Base-by-base conservation (phyloP, 148 eudicot species). In the Vaccinium darrowii region DNA sequence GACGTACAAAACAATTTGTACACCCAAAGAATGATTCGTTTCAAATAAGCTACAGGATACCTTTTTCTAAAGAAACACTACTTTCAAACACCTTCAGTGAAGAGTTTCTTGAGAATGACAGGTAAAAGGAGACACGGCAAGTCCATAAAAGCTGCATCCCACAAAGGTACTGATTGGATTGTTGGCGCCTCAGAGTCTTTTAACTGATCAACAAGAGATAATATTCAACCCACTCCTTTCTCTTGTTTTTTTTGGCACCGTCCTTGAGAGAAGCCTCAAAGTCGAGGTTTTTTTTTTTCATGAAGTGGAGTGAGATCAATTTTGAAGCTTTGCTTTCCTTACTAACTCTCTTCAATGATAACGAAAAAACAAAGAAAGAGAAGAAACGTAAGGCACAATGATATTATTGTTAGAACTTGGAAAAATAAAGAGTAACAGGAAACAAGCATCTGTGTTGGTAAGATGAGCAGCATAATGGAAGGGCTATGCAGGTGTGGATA, bases 251-350 rank as follows among this genome's bases (percentile, higher is more conserved):
- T 21, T 62, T 62, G 4, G 52, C 49, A 15, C 30, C 62, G 76
- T 27, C 18, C 50, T 27, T 43, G 69, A 47, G 14, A 27, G 78
- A 54, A 7, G 60, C 49, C 43, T 53, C 74, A 12, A 27, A 69
- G 43, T 69, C 74, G 4, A 10, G 73, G 85, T 93, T 75, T 90
- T 85, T 86, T 87, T 94, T 75, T 88, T 84, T 87, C 92, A 51
- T 89, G 90, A 84, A 90, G 90, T 57, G 98, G 96, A 76, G 98
- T 89, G 88, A 95, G 93, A 91, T 95, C 95, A 85, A 95, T 95
- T 23, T 89, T 86, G 74, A 90, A 92, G 9, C 36, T 89, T 80
- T 92, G 87, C 92, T 94, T 95, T 95, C 98, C 89, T 94, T 94
- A 91, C 90, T 95, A 81, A 90, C 98, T 86, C 91, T 91, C 95